These are phyloP conservation scores for Naumovozyma dairenensis DNA, from an alignment of 805 yeast genomes.

Conservation along the genomic window DNA sequence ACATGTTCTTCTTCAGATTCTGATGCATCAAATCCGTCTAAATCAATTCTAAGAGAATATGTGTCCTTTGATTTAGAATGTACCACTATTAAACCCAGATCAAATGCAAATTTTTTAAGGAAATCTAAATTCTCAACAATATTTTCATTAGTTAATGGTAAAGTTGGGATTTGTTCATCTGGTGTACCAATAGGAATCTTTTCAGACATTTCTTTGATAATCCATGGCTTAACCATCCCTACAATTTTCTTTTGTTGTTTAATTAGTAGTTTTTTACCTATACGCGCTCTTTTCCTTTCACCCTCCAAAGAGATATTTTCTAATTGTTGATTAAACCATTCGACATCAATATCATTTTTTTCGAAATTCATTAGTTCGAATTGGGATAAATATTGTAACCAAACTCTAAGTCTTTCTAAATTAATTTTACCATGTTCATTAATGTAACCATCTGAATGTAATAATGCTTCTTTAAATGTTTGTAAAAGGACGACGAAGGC, in stretches of 20 bases:
- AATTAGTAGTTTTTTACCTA: conserved; percentile 53
- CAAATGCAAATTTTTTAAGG: conserved; percentile 53
- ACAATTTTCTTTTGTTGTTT: conserved; percentile 71
- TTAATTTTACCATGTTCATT: conserved; percentile 78
- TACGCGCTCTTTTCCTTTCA: conserved; percentile 53
- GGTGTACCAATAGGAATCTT: conserved; percentile 33
- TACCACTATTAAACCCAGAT: conserved; percentile 53
- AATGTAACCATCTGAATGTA: conserved; percentile 69
- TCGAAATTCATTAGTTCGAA: conserved; percentile 86
- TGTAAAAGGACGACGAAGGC: conserved; percentile 89
- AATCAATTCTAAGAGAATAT: conserved; percentile 53
- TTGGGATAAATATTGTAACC: conserved; percentile 66
- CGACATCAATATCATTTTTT: conserved; percentile 69
- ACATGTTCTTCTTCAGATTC: conserved; percentile 59
- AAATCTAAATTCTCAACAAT: conserved; percentile 43
- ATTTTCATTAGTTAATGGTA: conserved; percentile 28
- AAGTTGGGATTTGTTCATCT: conserved; percentile 35
- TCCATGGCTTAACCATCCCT: conserved; percentile 43
- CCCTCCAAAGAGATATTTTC: conserved; percentile 70
- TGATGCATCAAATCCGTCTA: conserved; percentile 62
- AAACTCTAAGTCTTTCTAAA: conserved; percentile 55
- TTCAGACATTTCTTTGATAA: conserved; percentile 28
- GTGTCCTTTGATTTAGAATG: conserved; percentile 50
- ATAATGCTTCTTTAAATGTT: conserved; percentile 75
- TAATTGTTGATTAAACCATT: conserved; percentile 82